Evolutionary conservation across 1,139 yeast species (phyloP).

Genomic region (Geotrichum bryndzae): DNA sequence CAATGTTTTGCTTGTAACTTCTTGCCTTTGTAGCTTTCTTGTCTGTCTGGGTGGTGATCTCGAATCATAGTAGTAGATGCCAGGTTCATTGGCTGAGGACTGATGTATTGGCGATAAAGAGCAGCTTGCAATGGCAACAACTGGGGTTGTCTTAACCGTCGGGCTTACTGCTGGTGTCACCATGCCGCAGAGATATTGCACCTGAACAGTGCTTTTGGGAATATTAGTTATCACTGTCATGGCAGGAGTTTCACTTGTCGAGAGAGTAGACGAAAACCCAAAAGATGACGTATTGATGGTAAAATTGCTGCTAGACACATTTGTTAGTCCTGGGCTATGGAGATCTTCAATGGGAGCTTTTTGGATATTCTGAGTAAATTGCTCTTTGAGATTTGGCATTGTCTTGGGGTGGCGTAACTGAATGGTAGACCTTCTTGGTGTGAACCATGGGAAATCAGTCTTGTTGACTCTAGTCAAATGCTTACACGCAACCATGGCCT

Average conservation of each 20-base stretch:
- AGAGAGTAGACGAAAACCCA: not conserved
- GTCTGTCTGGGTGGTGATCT: not conserved
- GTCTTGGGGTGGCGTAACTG: not conserved
- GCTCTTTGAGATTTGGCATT: not conserved
- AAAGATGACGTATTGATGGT: not conserved
- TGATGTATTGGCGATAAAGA: not conserved
- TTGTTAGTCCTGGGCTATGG: not conserved
- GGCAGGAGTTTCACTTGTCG: not conserved
- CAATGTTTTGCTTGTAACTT: not conserved
- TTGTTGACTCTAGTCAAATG: slow-evolving; percentile 3
- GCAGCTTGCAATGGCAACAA: not conserved
- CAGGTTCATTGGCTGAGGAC: not conserved
- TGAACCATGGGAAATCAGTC: slow-evolving; percentile 15
- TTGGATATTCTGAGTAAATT: not conserved
- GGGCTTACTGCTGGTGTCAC: not conserved
- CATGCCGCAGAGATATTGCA: not conserved
- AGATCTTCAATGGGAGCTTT: not conserved
- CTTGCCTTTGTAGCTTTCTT: not conserved
- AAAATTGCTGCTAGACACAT: not conserved
- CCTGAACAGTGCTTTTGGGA: not conserved
- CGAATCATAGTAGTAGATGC: not conserved
- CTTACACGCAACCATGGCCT: slow-evolving; percentile 23
- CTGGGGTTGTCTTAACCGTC: not conserved
- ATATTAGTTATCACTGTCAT: not conserved
- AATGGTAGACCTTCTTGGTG: not conserved